Evolutionary conservation across 139 green algal genomes (phyloP), one percentile per base, ranked within the genome.

Genomic region (Haematococcus lacustris): DNA sequence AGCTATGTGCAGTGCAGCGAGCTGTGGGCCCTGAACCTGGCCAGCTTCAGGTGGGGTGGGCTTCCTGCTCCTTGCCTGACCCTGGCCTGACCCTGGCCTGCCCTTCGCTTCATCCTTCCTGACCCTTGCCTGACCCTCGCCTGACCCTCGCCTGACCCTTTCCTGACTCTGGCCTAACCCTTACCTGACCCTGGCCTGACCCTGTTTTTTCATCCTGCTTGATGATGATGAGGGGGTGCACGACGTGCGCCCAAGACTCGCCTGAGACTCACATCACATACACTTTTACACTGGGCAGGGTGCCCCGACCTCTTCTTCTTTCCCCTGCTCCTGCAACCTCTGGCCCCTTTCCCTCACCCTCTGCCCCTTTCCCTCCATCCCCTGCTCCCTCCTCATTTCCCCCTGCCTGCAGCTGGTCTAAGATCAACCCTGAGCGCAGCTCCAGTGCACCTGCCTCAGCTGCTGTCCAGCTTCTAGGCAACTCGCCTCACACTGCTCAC

Each of bases 1-100:
- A 83, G 51, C 63, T 87, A 82, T 30, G 65, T 74, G 34, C 82
- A 87, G 76, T 80, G 69, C 73, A 70, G 62, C 25, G 82, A 87
- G 67, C 43, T 72, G 39, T 87, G 82, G 82, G 60, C 68, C 32
- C 70, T 81, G 70, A 71, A 87, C 73, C 32, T 87, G 39, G 66
- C 69, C 66, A 68, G 38, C 25, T 78, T 83, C 73, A 84, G 41
- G 82, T 81, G 68, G 21, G 72, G 59, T 25, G 17, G 59, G 26
- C 59, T 66, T 66, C 21, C 17, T 68, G 59, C 59, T 25, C 17
- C 21, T 25, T 66, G 23, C 21, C 59, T 38, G 26, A 6, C 30
- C 6, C 59, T 41, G 3, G 3, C 23, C 7, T 53, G 26, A 33
- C 5, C n/a, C 59, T 35, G 6, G 43, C 38, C 17, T 5, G 23